phyloP scores from a whole-genome alignment of 2,329 filamentous ascomycete species.

The Lasiodiplodia citricola region DNA sequence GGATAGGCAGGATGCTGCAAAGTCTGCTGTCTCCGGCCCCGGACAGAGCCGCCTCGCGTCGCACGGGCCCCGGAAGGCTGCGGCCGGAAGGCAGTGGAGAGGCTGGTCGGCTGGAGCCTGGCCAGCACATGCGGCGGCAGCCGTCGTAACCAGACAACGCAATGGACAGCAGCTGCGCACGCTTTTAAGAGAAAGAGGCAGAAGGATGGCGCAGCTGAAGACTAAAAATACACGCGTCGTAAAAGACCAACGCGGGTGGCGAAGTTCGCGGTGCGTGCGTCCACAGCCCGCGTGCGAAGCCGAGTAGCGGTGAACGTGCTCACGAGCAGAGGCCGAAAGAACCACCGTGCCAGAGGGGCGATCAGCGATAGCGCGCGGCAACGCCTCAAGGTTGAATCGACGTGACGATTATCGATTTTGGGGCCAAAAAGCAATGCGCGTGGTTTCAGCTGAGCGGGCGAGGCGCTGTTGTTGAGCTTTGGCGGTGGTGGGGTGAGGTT shows the following conservation, averaged over 20 bases:
- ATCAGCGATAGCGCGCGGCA: conserved; percentile 23
- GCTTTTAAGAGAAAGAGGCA: neutral
- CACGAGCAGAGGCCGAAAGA: conserved; percentile 16
- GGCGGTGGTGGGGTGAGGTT: neutral
- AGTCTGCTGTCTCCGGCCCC: neutral
- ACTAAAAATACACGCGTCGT: conserved; percentile 16
- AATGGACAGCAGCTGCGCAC: neutral
- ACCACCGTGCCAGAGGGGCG: conserved; percentile 17
- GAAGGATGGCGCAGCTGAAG: conserved; percentile 2
- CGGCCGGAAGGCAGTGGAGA: neutral
- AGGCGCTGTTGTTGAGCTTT: neutral
- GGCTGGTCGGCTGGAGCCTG: neutral
- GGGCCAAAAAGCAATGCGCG: neutral
- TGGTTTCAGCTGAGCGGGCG: neutral
- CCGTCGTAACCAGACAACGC: neutral
- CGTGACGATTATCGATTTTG: neutral
- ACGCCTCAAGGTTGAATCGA: conserved; percentile 13
- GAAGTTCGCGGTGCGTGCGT: conserved; percentile 14
- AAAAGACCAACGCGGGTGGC: conserved; percentile 11
- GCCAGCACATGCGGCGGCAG: neutral
- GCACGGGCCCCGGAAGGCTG: neutral
- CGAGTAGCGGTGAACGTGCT: conserved; percentile 24
- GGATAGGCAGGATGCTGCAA: neutral
- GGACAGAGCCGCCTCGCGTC: neutral
- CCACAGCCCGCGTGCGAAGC: conserved; percentile 6